Percentiles rank a stretch among this genome's conserved stretches.
Conservation (phyloP, 140 eudicot species). For the Bidens hawaiensis region DNA sequence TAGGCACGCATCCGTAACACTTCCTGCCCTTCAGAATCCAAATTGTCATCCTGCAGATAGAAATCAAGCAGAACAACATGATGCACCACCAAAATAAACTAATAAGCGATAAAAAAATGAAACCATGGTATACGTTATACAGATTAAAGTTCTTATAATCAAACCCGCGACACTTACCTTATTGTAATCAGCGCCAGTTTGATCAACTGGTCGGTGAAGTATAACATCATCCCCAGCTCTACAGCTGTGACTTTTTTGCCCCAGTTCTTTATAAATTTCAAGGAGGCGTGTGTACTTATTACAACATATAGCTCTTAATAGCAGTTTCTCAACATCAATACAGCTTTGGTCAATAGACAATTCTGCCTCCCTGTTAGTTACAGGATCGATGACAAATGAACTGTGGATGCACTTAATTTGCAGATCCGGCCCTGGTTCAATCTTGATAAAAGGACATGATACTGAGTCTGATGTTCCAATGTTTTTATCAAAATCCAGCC, state of each 20-base stretch:
- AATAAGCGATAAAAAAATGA: neutral
- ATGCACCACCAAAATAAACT: constrained; percentile 9
- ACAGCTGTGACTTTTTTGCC: constrained; percentile 55
- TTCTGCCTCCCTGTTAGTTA: constrained; percentile 87
- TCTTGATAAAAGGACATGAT: constrained; percentile 69
- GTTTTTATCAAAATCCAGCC: constrained; percentile 73
- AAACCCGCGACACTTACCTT: constrained; percentile 34
- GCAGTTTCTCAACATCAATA: constrained; percentile 88
- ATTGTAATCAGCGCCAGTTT: constrained; percentile 29
- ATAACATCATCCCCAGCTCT: constrained; percentile 60
- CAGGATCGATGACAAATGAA: constrained; percentile 88
- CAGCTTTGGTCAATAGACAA: constrained; percentile 72
- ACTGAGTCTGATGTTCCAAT: constrained; percentile 51
- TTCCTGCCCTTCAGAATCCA: constrained; percentile 66
- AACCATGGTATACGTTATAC: neutral
- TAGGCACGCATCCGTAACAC: constrained; percentile 88
- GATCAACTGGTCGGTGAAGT: constrained; percentile 48
- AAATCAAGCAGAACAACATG: constrained; percentile 6
- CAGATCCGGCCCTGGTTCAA: constrained; percentile 89
- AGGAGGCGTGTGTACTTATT: constrained; percentile 85
- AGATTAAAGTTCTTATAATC: constrained; percentile 9
- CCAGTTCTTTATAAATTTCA: constrained; percentile 75
- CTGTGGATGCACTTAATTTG: constrained; percentile 83
- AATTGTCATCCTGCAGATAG: constrained; percentile 39
- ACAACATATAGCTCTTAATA: constrained; percentile 77